Evolutionary conservation across 176 grass and related monocot genomes (phyloP).

Genomic region (Rhynchospora breviuscula): DNA sequence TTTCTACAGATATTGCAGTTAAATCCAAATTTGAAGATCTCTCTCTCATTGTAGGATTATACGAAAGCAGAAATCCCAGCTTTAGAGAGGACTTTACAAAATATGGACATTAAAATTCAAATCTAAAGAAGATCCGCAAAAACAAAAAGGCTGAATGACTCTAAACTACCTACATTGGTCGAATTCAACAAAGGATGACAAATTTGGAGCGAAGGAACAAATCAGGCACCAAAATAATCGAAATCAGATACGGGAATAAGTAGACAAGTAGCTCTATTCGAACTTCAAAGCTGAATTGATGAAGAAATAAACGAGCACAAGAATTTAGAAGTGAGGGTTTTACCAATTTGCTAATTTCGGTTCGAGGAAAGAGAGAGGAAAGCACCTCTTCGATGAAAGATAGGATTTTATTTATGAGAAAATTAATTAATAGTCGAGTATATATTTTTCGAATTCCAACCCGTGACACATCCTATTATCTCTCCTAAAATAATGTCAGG

Average conservation of each 20-base stretch:
- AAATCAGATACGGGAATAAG: not conserved
- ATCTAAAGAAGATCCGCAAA: slow-evolving; percentile 7
- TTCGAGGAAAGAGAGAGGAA: not conserved
- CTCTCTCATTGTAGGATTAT: not conserved
- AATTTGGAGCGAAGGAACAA: not conserved
- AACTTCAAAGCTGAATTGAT: not conserved
- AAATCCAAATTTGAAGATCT: not conserved
- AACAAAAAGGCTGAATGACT: not conserved
- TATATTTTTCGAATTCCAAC: not conserved
- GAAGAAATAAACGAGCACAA: slow-evolving; percentile 3
- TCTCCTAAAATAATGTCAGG: not conserved
- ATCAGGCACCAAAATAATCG: not conserved
- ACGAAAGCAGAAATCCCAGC: not conserved
- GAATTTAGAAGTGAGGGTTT: not conserved
- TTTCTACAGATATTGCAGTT: not conserved
- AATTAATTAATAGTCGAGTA: not conserved
- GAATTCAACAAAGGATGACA: not conserved
- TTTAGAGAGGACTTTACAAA: not conserved
- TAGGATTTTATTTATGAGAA: slow-evolving; percentile 1
- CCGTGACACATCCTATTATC: not conserved
- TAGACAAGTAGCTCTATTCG: not conserved
- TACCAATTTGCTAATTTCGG: slow-evolving; percentile 21
- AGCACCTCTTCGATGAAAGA: slow-evolving; percentile 10
- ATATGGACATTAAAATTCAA: not conserved
- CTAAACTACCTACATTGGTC: slow-evolving; percentile 12